These are phyloP conservation scores for Sporisorium sorghi DNA, from an alignment of 1,284 basidiomycete genomes.

Conservation along the genomic window DNA sequence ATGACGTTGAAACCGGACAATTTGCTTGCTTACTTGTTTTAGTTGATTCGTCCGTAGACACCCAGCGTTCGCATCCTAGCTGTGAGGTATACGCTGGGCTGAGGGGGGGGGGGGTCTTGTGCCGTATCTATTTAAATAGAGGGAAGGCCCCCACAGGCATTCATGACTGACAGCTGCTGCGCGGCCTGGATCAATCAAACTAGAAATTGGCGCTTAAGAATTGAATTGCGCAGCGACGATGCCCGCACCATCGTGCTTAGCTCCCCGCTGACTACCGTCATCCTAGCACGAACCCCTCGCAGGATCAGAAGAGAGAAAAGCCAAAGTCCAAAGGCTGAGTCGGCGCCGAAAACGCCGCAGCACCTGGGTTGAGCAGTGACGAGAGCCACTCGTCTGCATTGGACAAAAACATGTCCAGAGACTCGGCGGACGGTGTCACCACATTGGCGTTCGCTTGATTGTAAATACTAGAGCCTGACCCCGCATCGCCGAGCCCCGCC, in stretches of 20 bases:
- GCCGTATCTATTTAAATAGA: neutral
- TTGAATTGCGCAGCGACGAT: neutral
- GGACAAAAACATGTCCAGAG: constrained; percentile 41
- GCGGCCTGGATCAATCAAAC: neutral
- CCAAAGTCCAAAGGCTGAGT: constrained; percentile 38
- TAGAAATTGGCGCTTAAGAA: neutral
- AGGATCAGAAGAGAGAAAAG: constrained; percentile 35
- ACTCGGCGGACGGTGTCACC: constrained; percentile 35
- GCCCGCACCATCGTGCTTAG: neutral
- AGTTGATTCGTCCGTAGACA: no score
- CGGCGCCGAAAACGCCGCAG: constrained; percentile 32
- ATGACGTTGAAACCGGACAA: neutral
- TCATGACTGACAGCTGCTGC: no score
- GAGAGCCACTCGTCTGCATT: constrained; percentile 50
- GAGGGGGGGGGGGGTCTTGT: neutral
- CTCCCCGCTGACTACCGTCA: neutral
- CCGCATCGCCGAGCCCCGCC: constrained; percentile 1
- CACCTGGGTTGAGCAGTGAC: constrained; percentile 39
- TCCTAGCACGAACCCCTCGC: no score
- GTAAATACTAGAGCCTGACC: constrained; percentile 9
- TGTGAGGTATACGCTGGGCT: no score
- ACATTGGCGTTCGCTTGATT: constrained; percentile 12
- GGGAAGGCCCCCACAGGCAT: no score
- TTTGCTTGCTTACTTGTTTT: no score
- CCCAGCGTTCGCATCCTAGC: no score